Evolutionary conservation across 2,329 filamentous ascomycete species (phyloP).

Genomic region (Dactylellina sp.): DNA sequence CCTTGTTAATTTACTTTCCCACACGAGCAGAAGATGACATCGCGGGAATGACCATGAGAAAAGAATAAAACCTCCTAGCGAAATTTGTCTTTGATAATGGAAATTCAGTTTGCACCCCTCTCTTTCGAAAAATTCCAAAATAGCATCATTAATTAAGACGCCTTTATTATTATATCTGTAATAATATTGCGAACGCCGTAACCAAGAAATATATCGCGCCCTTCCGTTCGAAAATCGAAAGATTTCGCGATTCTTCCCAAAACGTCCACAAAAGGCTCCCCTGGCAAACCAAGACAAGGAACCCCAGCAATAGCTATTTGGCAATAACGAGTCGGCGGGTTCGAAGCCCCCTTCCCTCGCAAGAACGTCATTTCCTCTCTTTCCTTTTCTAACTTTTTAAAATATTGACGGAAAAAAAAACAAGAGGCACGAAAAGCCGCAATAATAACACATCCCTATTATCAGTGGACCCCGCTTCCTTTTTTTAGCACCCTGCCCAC

Average conservation of each 20-base stretch:
- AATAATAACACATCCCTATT: conserved; percentile 7
- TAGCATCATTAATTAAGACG: conserved; percentile 4
- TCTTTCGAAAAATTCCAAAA: not conserved
- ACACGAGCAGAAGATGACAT: too few species aligned
- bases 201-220: conserved; percentile 13
- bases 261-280: conserved; percentile 4
- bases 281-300: conserved; percentile 12
- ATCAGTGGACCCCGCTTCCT: conserved; percentile 46
- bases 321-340: conserved; percentile 11
- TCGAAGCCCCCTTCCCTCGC: conserved; percentile 20
- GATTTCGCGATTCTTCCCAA: conserved; percentile 41
- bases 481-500: conserved; percentile 46
- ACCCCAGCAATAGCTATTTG: conserved; percentile 15
- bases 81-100: not conserved
- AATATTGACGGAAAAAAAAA: not conserved
- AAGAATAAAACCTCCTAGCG: conserved; percentile 7
- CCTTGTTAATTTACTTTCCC: conserved; percentile 8
- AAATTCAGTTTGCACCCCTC: not conserved
- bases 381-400: not conserved
- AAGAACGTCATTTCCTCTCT: conserved; percentile 33
- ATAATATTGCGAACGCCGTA: conserved; percentile 15
- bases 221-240: conserved; percentile 11
- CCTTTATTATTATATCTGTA: not conserved
- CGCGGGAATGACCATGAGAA: not conserved
- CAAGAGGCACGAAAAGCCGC: conserved; percentile 18